A percentile compares a stretch with the other conserved stretches of the same genome.
Conservation (phyloP, 2,329 filamentous ascomycete species). For the Lachnellula hyalina region DNA sequence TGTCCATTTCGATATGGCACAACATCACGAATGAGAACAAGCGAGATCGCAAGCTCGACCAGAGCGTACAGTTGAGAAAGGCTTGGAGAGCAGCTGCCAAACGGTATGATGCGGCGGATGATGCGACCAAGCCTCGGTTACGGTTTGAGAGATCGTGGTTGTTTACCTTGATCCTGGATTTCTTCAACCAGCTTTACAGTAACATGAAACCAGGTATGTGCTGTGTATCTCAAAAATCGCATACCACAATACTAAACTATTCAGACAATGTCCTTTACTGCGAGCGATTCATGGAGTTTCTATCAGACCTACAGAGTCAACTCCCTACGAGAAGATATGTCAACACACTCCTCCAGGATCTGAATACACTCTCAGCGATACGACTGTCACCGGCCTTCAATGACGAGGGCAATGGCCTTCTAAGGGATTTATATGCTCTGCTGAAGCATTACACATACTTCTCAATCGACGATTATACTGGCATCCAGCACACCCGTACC, state of each 20-base stretch:
- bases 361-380: slow-evolving; percentile 76
- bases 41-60: slow-evolving; percentile 67
- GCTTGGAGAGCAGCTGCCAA: slow-evolving; percentile 85
- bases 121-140: slow-evolving; percentile 68
- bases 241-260: slow-evolving; percentile 21
- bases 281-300: slow-evolving; percentile 86
- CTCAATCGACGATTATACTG: slow-evolving; percentile 85
- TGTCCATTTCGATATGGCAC: slow-evolving; percentile 94
- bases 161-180: slow-evolving; percentile 78
- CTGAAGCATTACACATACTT: slow-evolving; percentile 85
- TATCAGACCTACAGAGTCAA: slow-evolving; percentile 88
- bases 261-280: slow-evolving; percentile 72
- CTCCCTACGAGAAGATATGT: slow-evolving; percentile 90
- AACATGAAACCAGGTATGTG: slow-evolving; percentile 42
- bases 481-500: slow-evolving; percentile 64
- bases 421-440: slow-evolving; percentile 77
- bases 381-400: slow-evolving; percentile 73
- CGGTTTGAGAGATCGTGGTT: slow-evolving; percentile 94
- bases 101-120: slow-evolving; percentile 82
- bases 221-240: background rate
- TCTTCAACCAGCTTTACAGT: slow-evolving; percentile 67
- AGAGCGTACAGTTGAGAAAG: slow-evolving; percentile 71
- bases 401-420: slow-evolving; percentile 65
- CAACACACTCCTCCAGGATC: slow-evolving; percentile 78
- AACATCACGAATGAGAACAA: slow-evolving; percentile 75